These are phyloP conservation scores for Cucurbitaria berberidis DNA, from an alignment of 2,329 filamentous ascomycete genomes.

Conservation along the genomic window DNA sequence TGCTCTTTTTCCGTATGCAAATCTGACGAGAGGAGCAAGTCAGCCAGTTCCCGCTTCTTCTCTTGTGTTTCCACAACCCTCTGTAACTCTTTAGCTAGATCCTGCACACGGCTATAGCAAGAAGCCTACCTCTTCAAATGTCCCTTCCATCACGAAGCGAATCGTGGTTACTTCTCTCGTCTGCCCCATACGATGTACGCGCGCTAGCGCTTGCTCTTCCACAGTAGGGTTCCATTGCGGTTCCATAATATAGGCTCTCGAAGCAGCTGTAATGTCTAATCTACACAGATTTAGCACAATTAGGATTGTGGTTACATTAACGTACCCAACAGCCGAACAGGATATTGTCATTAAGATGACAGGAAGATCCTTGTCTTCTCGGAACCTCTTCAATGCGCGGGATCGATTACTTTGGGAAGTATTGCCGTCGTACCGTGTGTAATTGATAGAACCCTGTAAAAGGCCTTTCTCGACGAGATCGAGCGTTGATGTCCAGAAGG, in stretches of 20 bases:
- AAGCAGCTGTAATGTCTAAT: constrained; percentile 56
- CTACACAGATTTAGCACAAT: constrained; percentile 29
- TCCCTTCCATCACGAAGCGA: constrained; percentile 46
- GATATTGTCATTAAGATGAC: constrained; percentile 57
- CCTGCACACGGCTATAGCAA: background rate
- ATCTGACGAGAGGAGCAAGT: constrained; percentile 6
- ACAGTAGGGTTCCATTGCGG: constrained; percentile 56
- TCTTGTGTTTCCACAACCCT: constrained; percentile 11
- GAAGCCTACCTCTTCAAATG: constrained; percentile 46
- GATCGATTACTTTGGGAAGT: constrained; percentile 53
- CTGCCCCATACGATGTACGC: constrained; percentile 25
- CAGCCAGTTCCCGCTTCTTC: constrained; percentile 5
- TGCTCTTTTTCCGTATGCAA: constrained; percentile 1
- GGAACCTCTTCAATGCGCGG: constrained; percentile 51
- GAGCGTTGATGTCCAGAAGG: constrained; percentile 57
- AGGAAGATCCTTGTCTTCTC: constrained; percentile 42
- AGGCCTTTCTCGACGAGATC: constrained; percentile 54
- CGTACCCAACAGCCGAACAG: constrained; percentile 60
- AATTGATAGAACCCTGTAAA: constrained; percentile 25
- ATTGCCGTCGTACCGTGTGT: constrained; percentile 54
- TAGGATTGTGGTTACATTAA: background rate
- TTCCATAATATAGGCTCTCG: constrained; percentile 58
- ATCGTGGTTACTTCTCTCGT: constrained; percentile 43
- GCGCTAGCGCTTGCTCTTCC: constrained; percentile 53
- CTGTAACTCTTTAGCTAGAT: background rate